Evolutionary conservation across 805 yeast species (phyloP).

Genomic region (Cyberlindnera misumaiensis): DNA sequence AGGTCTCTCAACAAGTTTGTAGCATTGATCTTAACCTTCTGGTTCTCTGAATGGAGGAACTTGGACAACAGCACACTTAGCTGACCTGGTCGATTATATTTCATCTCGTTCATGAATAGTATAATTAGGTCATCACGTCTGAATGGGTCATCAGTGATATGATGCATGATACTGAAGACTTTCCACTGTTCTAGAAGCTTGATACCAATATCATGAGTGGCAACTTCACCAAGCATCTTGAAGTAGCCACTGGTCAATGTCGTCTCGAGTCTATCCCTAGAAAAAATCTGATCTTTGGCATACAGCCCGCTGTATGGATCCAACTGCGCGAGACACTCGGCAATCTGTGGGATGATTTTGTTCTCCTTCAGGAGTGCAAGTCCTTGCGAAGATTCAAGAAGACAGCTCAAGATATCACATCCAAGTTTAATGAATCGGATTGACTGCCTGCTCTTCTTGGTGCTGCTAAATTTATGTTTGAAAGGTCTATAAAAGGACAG

Average conservation of each 20-base stretch:
- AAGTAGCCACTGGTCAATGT: conserved; percentile 76
- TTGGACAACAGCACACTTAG: conserved; percentile 60
- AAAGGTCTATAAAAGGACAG: conserved; percentile 88
- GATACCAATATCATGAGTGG: conserved; percentile 55
- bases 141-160: conserved; percentile 50
- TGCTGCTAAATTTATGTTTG: conserved; percentile 67
- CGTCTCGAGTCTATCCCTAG: conserved; percentile 47
- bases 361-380: conserved; percentile 57
- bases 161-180: conserved; percentile 72
- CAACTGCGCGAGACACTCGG: conserved; percentile 81
- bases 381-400: conserved; percentile 61
- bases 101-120: conserved; percentile 53
- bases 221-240: conserved; percentile 66
- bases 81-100: conserved; percentile 55
- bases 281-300: conserved; percentile 69
- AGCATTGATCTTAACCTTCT: conserved; percentile 46
- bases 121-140: conserved; percentile 51
- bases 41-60: conserved; percentile 50
- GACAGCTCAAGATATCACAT: conserved; percentile 59
- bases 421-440: conserved; percentile 65
- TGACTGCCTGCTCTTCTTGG: conserved; percentile 43
- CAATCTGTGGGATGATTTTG: conserved; percentile 79
- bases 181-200: conserved; percentile 75
- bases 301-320: conserved; percentile 73
- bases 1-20: conserved; percentile 45